These are phyloP conservation scores for Pseudohyphozyma bogoriensis DNA, from an alignment of 768 basidiomycete species.

Conservation along the genomic window DNA sequence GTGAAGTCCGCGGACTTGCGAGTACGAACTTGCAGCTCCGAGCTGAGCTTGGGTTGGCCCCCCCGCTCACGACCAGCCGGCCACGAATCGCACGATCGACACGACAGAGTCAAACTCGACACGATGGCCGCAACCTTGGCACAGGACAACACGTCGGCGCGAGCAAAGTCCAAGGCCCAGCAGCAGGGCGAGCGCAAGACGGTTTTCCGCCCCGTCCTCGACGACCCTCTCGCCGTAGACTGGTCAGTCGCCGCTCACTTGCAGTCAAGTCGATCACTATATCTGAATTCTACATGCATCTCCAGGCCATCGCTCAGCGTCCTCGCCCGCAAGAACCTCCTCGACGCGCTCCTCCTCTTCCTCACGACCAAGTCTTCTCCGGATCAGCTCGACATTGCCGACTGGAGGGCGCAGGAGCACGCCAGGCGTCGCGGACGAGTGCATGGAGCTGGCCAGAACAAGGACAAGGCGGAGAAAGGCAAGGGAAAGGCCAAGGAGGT, in stretches of 20 bases:
- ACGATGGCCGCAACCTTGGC: too few relatives aligned
- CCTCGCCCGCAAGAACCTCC: constrained; percentile 2
- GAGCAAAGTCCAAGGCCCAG: constrained; percentile 4
- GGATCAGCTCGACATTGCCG: constrained; percentile 1
- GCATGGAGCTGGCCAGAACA: not conserved
- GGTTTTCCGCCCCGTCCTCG: constrained; percentile 19
- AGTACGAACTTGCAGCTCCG: too few relatives aligned
- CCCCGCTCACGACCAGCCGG: too few relatives aligned
- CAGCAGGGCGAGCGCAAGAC: constrained; percentile 12
- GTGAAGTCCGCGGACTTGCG: too few relatives aligned
- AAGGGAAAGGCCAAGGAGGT: not conserved
- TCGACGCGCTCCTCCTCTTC: constrained; percentile 14
- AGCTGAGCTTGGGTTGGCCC: too few relatives aligned
- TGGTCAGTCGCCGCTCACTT: constrained; percentile 5
- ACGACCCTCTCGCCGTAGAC: constrained; percentile 7
- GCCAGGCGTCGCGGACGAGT: not conserved
- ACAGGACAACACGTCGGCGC: constrained; percentile 9
- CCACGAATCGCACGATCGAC: too few relatives aligned
- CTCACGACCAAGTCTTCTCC: not conserved
- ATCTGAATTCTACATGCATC: not conserved
- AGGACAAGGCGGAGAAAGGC: not conserved
- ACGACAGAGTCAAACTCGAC: too few relatives aligned
- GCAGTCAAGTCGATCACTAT: too few relatives aligned
- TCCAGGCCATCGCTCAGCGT: constrained; percentile 20
- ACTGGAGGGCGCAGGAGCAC: constrained; percentile 21